These are phyloP conservation scores for Magnolia officinalis DNA, from an alignment of 164 flowering plant genomes.

Conservation along the genomic window DNA sequence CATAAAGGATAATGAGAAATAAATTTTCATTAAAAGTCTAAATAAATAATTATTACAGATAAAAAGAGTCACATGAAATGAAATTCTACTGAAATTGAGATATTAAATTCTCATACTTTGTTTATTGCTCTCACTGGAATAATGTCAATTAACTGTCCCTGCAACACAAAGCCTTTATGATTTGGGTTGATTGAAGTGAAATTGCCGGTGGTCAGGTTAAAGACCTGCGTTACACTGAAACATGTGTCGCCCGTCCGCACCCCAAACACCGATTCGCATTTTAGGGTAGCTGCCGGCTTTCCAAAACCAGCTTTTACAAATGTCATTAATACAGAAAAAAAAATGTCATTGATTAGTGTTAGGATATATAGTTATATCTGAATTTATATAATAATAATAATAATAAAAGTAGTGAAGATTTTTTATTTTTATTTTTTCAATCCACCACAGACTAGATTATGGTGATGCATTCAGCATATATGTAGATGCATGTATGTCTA, in stretches of 20 bases:
- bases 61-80: not conserved
- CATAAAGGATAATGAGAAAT: not conserved
- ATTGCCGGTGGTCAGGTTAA: constrained; percentile 14
- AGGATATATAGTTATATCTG: not conserved
- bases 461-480: too few species aligned
- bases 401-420: too few species aligned
- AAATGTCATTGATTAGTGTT: not conserved
- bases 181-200: constrained; percentile 20
- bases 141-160: constrained; percentile 6
- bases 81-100: not conserved
- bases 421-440: too few species aligned
- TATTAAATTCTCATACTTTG: not conserved
- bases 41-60: not conserved
- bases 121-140: not conserved
- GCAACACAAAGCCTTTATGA: constrained; percentile 22
- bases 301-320: not conserved
- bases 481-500: not conserved
- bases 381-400: too few species aligned
- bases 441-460: not conserved
- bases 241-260: constrained; percentile 19
- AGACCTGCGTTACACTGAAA: constrained; percentile 11
- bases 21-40: not conserved
- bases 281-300: not conserved
- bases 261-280: constrained; percentile 9
- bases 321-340: not conserved